Base-by-base conservation (phyloP, 1,284 basidiomycete species). In the Ganoderma sinense region DNA sequence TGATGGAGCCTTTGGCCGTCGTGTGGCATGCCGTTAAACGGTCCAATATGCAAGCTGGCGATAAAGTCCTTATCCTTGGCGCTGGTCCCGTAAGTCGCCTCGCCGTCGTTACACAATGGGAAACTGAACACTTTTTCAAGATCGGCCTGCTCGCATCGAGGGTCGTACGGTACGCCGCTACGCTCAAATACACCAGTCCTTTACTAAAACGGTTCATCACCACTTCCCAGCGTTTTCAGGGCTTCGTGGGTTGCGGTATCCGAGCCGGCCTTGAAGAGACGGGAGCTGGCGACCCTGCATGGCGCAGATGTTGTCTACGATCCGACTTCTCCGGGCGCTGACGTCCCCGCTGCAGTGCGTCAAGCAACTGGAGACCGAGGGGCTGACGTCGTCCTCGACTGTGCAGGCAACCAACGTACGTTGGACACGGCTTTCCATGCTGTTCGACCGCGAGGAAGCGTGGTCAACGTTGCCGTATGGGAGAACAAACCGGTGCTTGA, bases 1-100 rank as follows among this genome's bases (percentile, higher is more conserved):
- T 82, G 67, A 70, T 78, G 23, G 79, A 82, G 70, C 81, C 81
- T 0, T 70, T 82, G 2, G 74, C 80, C 0, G 79, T 82, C 4
- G 78, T 51, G 11, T 51, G 48, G 48, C 48, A 51, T 20, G 80
- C 79, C 0, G 76, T 81, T 39, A 77, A 79, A 64, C 67, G 71
- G 26, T 74, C 76, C 2, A 74, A 75, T 4, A 75, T 81, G 62
- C 70, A 75, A 64, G 62, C 74, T 5, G 78, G 79, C 0, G 69
- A 75, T 48, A 78, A 66, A 4, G 80, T 76, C 5, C 76, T 82
- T 26, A 74, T 82, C 14, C 66, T 79, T 23, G 81, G 81, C 10
- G 77, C 75, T 10, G 81, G 81, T 1, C 80, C 81, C 2, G 78
- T 79, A 65, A 59, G 75, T 61, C 23, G 59, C 40, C 6, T 33